Conservation (phyloP, 192 early-diverging fungal species). For the Backusella tuberculispora region DNA sequence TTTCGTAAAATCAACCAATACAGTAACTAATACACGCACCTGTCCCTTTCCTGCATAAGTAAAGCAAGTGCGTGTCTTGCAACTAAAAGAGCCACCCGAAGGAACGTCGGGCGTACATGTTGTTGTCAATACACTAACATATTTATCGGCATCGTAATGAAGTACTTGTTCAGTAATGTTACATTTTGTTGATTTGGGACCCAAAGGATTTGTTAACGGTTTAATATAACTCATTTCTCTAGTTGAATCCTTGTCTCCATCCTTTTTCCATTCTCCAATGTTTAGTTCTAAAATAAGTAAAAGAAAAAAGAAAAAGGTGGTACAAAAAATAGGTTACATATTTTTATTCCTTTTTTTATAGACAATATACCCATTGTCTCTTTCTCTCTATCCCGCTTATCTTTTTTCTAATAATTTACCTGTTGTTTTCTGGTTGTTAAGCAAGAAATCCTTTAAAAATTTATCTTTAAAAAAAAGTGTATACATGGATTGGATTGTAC, state of each 20-base stretch:
- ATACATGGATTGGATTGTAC: conserved; percentile 2
- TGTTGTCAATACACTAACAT: conserved; percentile 50
- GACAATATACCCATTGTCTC: too few relatives aligned
- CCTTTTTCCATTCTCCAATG: conserved; percentile 40
- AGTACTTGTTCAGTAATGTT: conserved; percentile 52
- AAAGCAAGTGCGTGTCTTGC: conserved; percentile 56
- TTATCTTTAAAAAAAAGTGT: conserved; percentile 3
- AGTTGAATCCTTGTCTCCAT: conserved; percentile 2
- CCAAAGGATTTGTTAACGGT: conserved; percentile 38
- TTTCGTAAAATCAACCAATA: conserved; percentile 54
- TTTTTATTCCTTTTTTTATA: not conserved
- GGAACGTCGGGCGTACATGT: conserved; percentile 64
- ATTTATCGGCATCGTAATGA: conserved; percentile 51
- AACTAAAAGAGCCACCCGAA: conserved; percentile 53
- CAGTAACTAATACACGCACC: conserved; percentile 48
- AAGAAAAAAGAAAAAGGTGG: conserved; percentile 18
- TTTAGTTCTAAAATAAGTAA: conserved; percentile 22
- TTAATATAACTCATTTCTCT: conserved; percentile 41
- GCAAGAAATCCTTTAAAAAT: conserved; percentile 21
- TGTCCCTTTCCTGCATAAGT: conserved; percentile 50
- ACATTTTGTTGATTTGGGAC: conserved; percentile 53
- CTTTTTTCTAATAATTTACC: not conserved
- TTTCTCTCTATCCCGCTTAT: too few relatives aligned
- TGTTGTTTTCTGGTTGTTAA: conserved; percentile 8
- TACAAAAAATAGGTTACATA: not conserved